Evolutionary conservation across 2,329 filamentous ascomycete genomes (phyloP).

Genomic region (Fusarium bactridioides): DNA sequence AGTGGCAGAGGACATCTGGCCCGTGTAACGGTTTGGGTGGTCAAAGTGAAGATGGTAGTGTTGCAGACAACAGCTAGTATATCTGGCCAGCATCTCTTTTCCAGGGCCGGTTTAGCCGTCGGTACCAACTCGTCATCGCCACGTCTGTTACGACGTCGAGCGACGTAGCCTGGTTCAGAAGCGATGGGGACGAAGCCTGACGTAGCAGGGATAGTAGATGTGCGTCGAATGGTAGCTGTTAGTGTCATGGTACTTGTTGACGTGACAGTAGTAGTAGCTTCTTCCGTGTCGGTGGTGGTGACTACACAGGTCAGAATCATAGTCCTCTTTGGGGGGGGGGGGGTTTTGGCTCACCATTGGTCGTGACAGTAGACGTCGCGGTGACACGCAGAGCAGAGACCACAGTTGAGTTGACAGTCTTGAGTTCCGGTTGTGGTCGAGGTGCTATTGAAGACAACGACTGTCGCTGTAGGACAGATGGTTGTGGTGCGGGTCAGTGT

Average conservation of each 20-base stretch:
- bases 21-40: background rate
- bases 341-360: background rate
- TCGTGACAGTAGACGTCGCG: background rate
- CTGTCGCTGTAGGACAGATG: background rate
- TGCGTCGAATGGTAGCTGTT: background rate
- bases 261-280: background rate
- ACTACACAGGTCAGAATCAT: background rate
- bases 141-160: background rate
- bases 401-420: background rate
- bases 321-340: fast-evolving
- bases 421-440: background rate
- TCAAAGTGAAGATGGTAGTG: background rate
- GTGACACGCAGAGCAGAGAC: background rate
- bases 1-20: background rate
- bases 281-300: background rate
- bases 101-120: background rate
- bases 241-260: background rate
- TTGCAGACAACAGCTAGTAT: background rate
- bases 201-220: background rate
- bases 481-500: background rate
- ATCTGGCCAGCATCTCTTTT: background rate
- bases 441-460: background rate
- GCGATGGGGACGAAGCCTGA: background rate
- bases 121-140: fast-evolving
- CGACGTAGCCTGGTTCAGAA: background rate